Evolutionary conservation across 202 grass and related monocot species (phyloP).

Genomic region (Bolboschoenoplectus hybrid): DNA sequence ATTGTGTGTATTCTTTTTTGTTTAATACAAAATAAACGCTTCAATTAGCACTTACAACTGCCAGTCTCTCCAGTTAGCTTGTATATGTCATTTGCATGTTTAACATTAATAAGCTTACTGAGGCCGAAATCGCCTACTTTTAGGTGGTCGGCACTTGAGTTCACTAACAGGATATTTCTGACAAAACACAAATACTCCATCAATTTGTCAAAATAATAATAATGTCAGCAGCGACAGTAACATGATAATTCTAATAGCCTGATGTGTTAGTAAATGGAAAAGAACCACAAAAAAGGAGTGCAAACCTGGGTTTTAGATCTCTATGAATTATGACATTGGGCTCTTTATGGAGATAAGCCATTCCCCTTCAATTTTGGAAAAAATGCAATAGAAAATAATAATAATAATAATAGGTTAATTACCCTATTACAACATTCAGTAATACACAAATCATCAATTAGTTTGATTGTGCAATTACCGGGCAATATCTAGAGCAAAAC

Average conservation of each 20-base stretch:
- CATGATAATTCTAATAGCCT: slow-evolving; percentile 6
- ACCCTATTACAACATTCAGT: background rate
- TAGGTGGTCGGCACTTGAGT: slow-evolving; percentile 88
- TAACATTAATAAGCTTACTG: slow-evolving; percentile 92
- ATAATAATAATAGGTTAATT: slow-evolving; percentile 20
- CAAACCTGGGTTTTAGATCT: slow-evolving; percentile 95
- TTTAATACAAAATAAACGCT: slow-evolving; percentile 30
- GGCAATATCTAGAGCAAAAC: slow-evolving; percentile 90
- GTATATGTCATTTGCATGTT: slow-evolving; percentile 90
- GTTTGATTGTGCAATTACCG: slow-evolving; percentile 51
- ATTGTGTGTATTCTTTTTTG: slow-evolving; percentile 23
- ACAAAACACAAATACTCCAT: slow-evolving; percentile 20
- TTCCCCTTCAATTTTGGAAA: slow-evolving; percentile 59
- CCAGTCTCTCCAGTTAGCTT: slow-evolving; percentile 98
- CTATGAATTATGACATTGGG: slow-evolving; percentile 98
- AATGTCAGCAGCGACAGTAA: slow-evolving; percentile 25
- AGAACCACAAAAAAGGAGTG: background rate
- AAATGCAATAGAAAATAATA: slow-evolving; percentile 21
- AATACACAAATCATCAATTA: background rate
- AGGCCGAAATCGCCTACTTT: slow-evolving; percentile 99
- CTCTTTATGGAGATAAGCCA: slow-evolving; percentile 98
- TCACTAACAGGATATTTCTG: slow-evolving; percentile 97
- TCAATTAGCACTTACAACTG: slow-evolving; percentile 67
- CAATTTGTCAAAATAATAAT: slow-evolving; percentile 1
- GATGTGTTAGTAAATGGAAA: background rate